phyloP scores from a whole-genome alignment of 306 rosid species.

The Inga oerstediana region DNA sequence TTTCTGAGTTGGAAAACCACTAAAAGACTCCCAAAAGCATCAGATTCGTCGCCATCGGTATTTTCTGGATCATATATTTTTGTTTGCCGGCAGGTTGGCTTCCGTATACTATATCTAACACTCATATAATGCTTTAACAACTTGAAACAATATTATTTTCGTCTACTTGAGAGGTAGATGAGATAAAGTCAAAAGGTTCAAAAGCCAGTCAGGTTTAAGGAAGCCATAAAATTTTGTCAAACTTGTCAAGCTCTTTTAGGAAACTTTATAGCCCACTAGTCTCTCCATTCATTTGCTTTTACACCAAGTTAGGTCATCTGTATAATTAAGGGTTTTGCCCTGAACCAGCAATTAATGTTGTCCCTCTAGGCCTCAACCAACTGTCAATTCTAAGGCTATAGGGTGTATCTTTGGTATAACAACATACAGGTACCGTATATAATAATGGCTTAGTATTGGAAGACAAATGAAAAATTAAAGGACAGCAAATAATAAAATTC shows the following conservation, averaged over 20 bases:
- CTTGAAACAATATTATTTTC: conserved; percentile 9
- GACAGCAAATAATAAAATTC: no score
- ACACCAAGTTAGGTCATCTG: conserved; percentile 4
- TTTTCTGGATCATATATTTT: conserved; percentile 32
- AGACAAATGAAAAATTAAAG: no score
- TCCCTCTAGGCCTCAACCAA: not conserved
- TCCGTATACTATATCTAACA: conserved; percentile 21
- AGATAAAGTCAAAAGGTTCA: conserved; percentile 44
- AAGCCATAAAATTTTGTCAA: conserved; percentile 35
- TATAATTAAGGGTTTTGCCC: not conserved
- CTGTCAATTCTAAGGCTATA: not conserved
- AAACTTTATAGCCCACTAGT: not conserved
- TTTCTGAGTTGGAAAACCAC: conserved; percentile 32
- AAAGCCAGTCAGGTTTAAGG: conserved; percentile 1
- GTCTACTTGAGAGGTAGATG: conserved; percentile 11
- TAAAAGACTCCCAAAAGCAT: conserved; percentile 19
- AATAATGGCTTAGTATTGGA: not conserved
- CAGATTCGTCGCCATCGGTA: conserved; percentile 8
- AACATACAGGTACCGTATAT: not conserved
- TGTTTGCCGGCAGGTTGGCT: conserved; percentile 38
- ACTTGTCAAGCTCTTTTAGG: conserved; percentile 39
- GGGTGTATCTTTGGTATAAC: not conserved
- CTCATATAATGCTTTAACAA: conserved; percentile 23
- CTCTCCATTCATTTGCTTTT: not conserved
- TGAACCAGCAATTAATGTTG: not conserved